phyloP scores from a whole-genome alignment of 2,329 filamentous ascomycete genomes.

The Cercospora brassicicola region DNA sequence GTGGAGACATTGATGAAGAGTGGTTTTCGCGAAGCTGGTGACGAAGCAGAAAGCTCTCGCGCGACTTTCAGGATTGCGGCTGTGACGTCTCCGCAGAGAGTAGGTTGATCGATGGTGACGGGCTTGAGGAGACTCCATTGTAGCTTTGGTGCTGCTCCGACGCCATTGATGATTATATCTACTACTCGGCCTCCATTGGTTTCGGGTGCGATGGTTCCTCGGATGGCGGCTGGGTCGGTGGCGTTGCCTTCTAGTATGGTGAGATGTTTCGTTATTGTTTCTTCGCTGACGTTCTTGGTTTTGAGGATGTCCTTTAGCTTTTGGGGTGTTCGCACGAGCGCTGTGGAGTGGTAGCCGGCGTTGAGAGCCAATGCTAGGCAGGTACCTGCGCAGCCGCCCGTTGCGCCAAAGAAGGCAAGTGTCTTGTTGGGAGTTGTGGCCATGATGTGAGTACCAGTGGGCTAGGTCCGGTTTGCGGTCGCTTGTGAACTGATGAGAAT shows the following conservation, averaged over 20 bases:
- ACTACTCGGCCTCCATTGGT: conserved; percentile 35
- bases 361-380: conserved; percentile 44
- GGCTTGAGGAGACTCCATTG: conserved; percentile 33
- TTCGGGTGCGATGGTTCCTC: conserved; percentile 38
- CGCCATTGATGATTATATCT: conserved; percentile 50
- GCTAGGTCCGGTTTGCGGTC: background rate
- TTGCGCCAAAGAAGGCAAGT: conserved; percentile 56
- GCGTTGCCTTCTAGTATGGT: conserved; percentile 52
- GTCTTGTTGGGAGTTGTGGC: conserved; percentile 29
- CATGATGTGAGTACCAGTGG: background rate
- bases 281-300: conserved; percentile 42
- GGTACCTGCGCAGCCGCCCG: conserved; percentile 50
- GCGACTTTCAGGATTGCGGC: conserved; percentile 38
- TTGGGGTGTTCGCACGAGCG: conserved; percentile 52
- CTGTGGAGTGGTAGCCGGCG: conserved; percentile 48
- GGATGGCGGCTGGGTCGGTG: conserved; percentile 46
- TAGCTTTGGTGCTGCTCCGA: conserved; percentile 44
- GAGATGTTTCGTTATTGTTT: conserved; percentile 43
- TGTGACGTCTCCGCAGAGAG: conserved; percentile 40
- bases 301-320: conserved; percentile 51
- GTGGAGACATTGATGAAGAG: conserved; percentile 41
- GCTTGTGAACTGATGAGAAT: background rate
- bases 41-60: conserved; percentile 11
- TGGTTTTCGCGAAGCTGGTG: conserved; percentile 29
- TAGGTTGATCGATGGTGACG: conserved; percentile 38